Percentiles rank a stretch among this genome's conserved stretches.
These are phyloP conservation scores for Pseudogymnoascus sp. DNA, from an alignment of 2,329 filamentous ascomycete genomes.

Conservation along the genomic window DNA sequence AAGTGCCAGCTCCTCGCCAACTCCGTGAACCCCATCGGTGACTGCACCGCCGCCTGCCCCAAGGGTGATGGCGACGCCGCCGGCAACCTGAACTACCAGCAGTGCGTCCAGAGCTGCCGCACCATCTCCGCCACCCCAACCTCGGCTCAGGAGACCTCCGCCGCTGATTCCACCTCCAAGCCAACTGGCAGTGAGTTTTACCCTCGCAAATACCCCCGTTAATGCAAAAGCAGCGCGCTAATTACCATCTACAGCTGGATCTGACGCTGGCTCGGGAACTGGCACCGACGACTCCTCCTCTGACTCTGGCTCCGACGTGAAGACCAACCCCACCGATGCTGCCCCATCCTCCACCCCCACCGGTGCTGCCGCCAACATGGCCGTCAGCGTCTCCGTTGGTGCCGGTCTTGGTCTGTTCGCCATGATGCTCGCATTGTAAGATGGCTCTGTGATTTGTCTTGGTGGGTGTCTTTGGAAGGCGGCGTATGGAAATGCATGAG, in stretches of 20 bases:
- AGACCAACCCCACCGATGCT: not conserved
- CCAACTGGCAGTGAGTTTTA: not conserved
- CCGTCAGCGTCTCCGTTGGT: constrained; percentile 4
- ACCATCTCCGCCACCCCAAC: not conserved
- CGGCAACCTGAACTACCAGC: not conserved
- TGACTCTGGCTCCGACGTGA: not conserved
- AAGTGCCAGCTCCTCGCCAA: not conserved
- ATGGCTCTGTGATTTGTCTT: not conserved
- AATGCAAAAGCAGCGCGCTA: not conserved
- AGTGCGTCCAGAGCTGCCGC: not conserved
- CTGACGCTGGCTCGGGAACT: not conserved
- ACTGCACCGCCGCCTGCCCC: not conserved
- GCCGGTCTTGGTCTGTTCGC: not conserved
- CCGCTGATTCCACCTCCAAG: not conserved
- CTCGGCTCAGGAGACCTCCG: not conserved
- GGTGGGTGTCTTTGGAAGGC: not conserved
- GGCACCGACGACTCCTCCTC: not conserved
- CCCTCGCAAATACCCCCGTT: not conserved
- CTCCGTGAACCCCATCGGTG: constrained; percentile 2
- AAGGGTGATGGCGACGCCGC: not conserved
- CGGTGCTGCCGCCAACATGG: not conserved
- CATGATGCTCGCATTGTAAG: constrained; percentile 4
- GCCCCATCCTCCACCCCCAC: not conserved
- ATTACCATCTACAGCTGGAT: not conserved
- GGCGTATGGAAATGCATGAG: constrained; percentile 3